These are phyloP conservation scores for Microsporum canis DNA, from an alignment of 2,329 filamentous ascomycete species.

Conservation along the genomic window DNA sequence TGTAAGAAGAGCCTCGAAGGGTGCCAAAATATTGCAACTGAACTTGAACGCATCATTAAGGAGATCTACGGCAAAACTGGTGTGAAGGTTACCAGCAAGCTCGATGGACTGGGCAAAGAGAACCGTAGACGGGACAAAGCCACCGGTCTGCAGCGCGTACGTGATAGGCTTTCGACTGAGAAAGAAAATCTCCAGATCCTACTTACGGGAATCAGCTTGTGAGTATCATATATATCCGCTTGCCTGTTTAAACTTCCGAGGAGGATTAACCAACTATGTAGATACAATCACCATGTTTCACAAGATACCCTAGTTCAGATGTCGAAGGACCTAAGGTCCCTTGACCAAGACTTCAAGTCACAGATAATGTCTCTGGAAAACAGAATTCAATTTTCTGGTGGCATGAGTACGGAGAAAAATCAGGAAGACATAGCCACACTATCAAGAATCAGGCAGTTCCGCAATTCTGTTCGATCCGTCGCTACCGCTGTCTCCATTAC, in stretches of 20 bases:
- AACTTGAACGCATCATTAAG: constrained; percentile 6
- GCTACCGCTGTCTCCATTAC: background rate
- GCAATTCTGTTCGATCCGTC: background rate
- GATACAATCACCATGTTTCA: background rate
- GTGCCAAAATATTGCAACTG: background rate
- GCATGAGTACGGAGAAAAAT: background rate
- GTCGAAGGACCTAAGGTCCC: background rate
- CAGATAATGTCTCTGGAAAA: background rate
- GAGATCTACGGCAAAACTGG: constrained; percentile 11
- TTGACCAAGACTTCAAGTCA: background rate
- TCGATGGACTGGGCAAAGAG: constrained; percentile 14
- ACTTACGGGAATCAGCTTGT: constrained; percentile 12
- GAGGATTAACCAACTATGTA: background rate
- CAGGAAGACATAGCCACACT: background rate
- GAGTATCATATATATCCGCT: background rate
- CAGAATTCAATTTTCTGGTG: background rate
- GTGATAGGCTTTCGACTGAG: constrained; percentile 9
- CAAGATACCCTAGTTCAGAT: background rate
- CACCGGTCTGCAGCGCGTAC: constrained; percentile 1
- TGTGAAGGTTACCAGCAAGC: constrained; percentile 14
- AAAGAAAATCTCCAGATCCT: constrained; percentile 11
- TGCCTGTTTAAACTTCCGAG: too few relatives aligned
- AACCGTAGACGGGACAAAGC: constrained; percentile 9
- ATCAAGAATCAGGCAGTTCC: background rate
- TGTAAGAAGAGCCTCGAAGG: background rate